Evolutionary conservation across 345 rosid genomes (phyloP).

Genomic region (Carallia brachiata): DNA sequence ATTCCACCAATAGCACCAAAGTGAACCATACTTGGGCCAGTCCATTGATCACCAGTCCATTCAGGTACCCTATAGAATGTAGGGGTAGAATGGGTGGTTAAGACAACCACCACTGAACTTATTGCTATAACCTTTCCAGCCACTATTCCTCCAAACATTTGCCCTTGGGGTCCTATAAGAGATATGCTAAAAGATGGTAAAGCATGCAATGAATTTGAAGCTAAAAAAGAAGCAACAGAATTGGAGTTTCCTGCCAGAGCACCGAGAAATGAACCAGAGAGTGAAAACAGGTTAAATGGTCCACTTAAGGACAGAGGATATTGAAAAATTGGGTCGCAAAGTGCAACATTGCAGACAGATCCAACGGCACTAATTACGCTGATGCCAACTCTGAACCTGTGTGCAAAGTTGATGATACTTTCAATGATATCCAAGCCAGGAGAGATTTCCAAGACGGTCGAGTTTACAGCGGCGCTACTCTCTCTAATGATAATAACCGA

Average conservation of each 20-base stretch:
- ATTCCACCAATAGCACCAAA: constrained; percentile 14
- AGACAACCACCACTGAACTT: constrained; percentile 39
- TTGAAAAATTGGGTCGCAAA: constrained; percentile 43
- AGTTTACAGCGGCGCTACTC: constrained; percentile 37
- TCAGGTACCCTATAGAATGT: constrained; percentile 29
- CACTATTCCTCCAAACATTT: constrained; percentile 51
- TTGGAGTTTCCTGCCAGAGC: background rate
- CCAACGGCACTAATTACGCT: constrained; percentile 44
- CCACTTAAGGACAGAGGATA: constrained; percentile 39
- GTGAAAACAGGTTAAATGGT: constrained; percentile 41
- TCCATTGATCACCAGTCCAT: constrained; percentile 22
- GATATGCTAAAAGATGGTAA: constrained; percentile 40
- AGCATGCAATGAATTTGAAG: background rate
- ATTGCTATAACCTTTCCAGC: constrained; percentile 46
- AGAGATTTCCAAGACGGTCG: constrained; percentile 48
- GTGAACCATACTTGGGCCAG: constrained; percentile 8
- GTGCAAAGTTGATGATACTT: constrained; percentile 31
- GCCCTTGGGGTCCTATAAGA: constrained; percentile 47
- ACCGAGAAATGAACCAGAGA: constrained; percentile 41
- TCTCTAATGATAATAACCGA: constrained; percentile 32
- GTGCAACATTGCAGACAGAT: constrained; percentile 41
- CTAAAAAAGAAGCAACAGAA: constrained; percentile 2
- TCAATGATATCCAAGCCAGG: constrained; percentile 50
- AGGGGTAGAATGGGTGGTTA: constrained; percentile 35
- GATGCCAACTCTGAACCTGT: constrained; percentile 29